Conservation (phyloP, 2,329 filamentous ascomycete genomes). For the Ceratocystiopsis sp. region DNA sequence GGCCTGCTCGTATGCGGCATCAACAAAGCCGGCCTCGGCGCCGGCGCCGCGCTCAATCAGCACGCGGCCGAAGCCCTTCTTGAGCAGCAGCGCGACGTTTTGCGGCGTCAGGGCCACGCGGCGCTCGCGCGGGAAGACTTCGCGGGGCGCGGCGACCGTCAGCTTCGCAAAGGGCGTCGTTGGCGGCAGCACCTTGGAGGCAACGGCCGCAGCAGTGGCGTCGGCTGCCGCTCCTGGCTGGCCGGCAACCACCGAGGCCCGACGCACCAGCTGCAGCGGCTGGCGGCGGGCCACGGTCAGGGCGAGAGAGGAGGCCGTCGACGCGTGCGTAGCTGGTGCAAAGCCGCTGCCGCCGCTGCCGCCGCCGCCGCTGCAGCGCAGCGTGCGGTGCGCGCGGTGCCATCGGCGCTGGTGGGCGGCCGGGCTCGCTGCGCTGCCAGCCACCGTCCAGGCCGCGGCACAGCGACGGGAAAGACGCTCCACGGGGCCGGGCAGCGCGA, state of each 20-base stretch:
- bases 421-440: too few relatives aligned
- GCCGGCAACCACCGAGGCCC: conserved; percentile 20
- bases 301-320: conserved; percentile 4
- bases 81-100: conserved; percentile 65
- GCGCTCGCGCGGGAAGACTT: conserved; percentile 62
- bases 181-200: conserved; percentile 22
- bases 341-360: too few relatives aligned
- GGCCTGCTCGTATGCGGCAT: conserved; percentile 59
- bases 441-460: too few relatives aligned
- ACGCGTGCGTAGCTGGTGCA: too few relatives aligned
- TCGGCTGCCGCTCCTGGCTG: conserved; percentile 7
- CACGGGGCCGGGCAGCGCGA: too few relatives aligned
- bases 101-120: conserved; percentile 73
- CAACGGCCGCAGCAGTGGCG: conserved; percentile 8
- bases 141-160: conserved; percentile 62
- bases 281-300: conserved; percentile 12
- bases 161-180: conserved; percentile 52
- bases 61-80: conserved; percentile 67
- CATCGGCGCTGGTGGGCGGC: too few relatives aligned
- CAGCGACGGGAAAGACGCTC: too few relatives aligned
- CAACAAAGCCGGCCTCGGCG: conserved; percentile 55
- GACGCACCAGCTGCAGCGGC: conserved; percentile 22
- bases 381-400: too few relatives aligned
- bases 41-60: conserved; percentile 73
- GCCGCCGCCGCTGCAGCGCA: too few relatives aligned